These are phyloP conservation scores for Rhodofomes roseus DNA, from an alignment of 1,284 basidiomycete species.

Conservation along the genomic window DNA sequence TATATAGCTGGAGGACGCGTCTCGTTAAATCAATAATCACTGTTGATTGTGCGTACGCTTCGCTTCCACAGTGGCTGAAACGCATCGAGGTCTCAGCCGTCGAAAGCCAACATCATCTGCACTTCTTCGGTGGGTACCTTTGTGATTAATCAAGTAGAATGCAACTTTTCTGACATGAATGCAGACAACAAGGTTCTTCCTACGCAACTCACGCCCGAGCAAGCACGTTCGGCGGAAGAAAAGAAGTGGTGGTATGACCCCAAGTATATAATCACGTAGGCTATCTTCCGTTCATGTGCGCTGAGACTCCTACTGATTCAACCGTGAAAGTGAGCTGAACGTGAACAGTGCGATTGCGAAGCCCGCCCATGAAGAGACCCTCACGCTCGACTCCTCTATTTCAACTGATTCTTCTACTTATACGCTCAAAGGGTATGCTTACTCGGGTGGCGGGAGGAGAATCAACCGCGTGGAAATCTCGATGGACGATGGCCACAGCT, in stretches of 20 bases:
- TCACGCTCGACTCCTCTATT: constrained; percentile 25
- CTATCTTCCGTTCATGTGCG: constrained; percentile 4
- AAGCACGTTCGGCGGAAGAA: constrained; percentile 43
- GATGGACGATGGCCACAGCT: constrained; percentile 53
- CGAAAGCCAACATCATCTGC: constrained; percentile 54
- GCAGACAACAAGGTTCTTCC: constrained; percentile 65
- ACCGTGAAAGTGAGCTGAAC: constrained; percentile 48
- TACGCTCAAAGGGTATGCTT: constrained; percentile 55
- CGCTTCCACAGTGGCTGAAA: constrained; percentile 49
- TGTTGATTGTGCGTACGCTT: neutral
- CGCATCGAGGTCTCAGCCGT: constrained; percentile 51
- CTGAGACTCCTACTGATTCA: constrained; percentile 1
- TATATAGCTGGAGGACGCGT: constrained; percentile 15
- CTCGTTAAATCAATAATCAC: too few relatives aligned
- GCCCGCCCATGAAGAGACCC: constrained; percentile 53
- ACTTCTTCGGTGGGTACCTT: neutral
- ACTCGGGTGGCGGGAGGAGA: constrained; percentile 62
- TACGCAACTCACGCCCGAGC: constrained; percentile 50
- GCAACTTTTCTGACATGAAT: neutral
- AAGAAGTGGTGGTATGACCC: constrained; percentile 64
- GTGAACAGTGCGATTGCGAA: constrained; percentile 59
- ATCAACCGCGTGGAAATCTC: constrained; percentile 61
- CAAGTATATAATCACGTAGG: constrained; percentile 44
- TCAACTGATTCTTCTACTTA: constrained; percentile 28
- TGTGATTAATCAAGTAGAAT: neutral